Percentiles rank a stretch among this genome's conserved stretches.
Conservation (phyloP, 768 basidiomycete species). For the Phylloporus rhodoxanthus region DNA sequence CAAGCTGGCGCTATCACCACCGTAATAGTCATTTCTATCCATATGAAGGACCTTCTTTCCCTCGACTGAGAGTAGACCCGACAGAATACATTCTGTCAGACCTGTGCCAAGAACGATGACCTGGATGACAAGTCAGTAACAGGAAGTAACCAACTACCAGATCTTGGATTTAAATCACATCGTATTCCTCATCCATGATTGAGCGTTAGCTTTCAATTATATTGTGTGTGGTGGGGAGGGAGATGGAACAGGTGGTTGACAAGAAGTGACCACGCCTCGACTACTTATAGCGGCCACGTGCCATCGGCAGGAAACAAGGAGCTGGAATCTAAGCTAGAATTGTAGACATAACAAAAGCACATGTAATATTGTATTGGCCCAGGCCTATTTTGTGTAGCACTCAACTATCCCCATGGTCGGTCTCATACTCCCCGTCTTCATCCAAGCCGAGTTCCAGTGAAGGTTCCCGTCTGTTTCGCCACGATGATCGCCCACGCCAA, state of each 20-base stretch:
- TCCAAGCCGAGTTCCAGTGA: conserved; percentile 6
- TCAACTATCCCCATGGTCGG: conserved; percentile 12
- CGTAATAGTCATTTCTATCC: conserved; percentile 98
- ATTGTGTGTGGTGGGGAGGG: conserved; percentile 4
- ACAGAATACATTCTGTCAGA: conserved; percentile 96
- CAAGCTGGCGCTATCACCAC: conserved; percentile 93
- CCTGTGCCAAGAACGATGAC: conserved; percentile 94
- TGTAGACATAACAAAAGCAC: neutral
- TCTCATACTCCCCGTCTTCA: conserved; percentile 20
- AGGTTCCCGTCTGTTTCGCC: conserved; percentile 14
- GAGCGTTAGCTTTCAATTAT: conserved; percentile 12
- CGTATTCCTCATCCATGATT: conserved; percentile 98
- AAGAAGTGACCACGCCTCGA: conserved; percentile 8
- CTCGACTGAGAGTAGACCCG: conserved; percentile 96
- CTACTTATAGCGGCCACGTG: conserved; percentile 32
- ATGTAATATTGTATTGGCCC: neutral
- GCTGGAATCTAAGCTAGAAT: conserved; percentile 4
- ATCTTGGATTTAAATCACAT: conserved; percentile 46
- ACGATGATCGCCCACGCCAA: conserved; percentile 21
- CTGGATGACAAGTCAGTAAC: conserved; percentile 34
- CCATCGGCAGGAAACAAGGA: conserved; percentile 1
- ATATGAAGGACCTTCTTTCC: conserved; percentile 99
- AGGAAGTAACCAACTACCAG: conserved; percentile 5
- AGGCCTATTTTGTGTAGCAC: neutral
- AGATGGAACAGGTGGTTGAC: conserved; percentile 12